These are phyloP conservation scores for Yamadazyma friedrichii DNA, from an alignment of 1,139 yeast genomes.

Conservation along the genomic window DNA sequence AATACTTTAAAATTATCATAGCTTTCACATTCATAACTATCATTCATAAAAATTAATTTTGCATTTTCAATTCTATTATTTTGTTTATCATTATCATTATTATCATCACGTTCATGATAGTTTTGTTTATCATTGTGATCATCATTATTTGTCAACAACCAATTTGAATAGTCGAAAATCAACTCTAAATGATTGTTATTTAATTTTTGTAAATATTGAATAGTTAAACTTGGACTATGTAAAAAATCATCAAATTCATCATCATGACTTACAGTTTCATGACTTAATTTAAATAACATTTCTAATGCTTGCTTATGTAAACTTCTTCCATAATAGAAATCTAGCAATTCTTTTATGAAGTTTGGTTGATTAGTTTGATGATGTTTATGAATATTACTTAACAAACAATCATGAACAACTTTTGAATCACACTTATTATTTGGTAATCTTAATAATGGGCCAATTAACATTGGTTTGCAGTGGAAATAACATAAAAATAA, in stretches of 20 bases:
- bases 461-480: conserved; percentile 69
- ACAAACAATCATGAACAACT: conserved; percentile 57
- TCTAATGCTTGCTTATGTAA: conserved; percentile 69
- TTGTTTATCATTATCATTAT: conserved; percentile 13
- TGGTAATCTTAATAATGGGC: conserved; percentile 74
- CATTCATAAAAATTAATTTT: conserved; percentile 63
- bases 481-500: conserved; percentile 72
- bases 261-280: conserved; percentile 21
- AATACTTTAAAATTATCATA: conserved; percentile 56
- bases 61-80: conserved; percentile 35
- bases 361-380: conserved; percentile 35
- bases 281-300: conserved; percentile 46
- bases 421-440: conserved; percentile 70
- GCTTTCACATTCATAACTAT: conserved; percentile 60
- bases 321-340: conserved; percentile 66
- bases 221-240: conserved; percentile 49
- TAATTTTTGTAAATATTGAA: conserved; percentile 66
- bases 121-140: background rate
- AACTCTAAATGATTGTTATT: conserved; percentile 50
- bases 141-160: conserved; percentile 41
- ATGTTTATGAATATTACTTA: conserved; percentile 28
- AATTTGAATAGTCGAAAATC: conserved; percentile 56
- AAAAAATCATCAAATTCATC: conserved; percentile 28
- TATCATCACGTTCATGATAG: background rate
- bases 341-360: conserved; percentile 69